These are phyloP conservation scores for Teratosphaeria epicoccoides DNA, from an alignment of 2,329 filamentous ascomycete genomes.

Conservation along the genomic window DNA sequence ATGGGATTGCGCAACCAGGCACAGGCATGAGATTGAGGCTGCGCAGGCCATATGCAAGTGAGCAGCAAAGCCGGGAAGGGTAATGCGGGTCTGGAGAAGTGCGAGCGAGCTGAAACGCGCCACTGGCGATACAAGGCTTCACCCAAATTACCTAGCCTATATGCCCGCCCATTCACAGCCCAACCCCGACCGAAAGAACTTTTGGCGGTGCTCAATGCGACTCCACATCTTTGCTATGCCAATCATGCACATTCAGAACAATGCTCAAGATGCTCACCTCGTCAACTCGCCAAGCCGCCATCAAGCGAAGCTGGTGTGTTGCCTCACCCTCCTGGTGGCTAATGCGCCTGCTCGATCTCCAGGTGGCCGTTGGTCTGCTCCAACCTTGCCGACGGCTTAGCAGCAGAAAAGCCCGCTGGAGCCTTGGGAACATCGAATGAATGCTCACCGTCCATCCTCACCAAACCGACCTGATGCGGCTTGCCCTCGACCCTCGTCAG, in stretches of 20 bases:
- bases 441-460: neutral
- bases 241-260: neutral
- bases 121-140: neutral
- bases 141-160: neutral
- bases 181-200: neutral
- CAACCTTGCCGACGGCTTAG: neutral
- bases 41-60: no score
- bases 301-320: neutral
- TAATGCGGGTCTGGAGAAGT: neutral
- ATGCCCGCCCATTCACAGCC: neutral
- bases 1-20: neutral
- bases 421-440: neutral
- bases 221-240: neutral
- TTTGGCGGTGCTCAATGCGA: neutral
- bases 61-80: neutral
- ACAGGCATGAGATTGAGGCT: no score
- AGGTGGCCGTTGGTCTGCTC: neutral
- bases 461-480: neutral
- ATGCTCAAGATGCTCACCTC: neutral
- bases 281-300: neutral
- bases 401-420: neutral
- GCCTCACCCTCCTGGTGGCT: no score
- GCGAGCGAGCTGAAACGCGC: neutral
- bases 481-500: neutral
- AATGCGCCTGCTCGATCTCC: neutral